phyloP scores from a whole-genome alignment of 805 yeast genomes.

The Starmerella floris region DNA sequence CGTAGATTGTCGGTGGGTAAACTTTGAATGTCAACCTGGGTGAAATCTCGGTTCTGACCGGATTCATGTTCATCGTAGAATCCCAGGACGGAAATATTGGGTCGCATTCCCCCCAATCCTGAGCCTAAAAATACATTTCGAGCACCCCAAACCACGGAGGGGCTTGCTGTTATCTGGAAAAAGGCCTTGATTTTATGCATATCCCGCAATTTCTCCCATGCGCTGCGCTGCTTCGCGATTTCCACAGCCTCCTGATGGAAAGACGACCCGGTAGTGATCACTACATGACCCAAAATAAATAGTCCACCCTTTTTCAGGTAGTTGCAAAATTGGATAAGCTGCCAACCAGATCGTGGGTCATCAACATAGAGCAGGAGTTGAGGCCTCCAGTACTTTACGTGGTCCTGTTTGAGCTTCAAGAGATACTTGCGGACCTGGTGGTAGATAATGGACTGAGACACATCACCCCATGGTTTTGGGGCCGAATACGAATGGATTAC shows the following conservation, averaged over 20 bases:
- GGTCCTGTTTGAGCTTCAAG: slow-evolving; percentile 70
- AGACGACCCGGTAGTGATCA: slow-evolving; percentile 34
- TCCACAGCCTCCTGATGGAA: slow-evolving; percentile 58
- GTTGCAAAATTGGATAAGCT: slow-evolving; percentile 80
- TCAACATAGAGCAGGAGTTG: slow-evolving; percentile 81
- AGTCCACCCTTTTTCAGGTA: slow-evolving; percentile 91
- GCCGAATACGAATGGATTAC: slow-evolving; percentile 83
- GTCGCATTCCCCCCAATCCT: slow-evolving; percentile 97
- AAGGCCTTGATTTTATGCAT: slow-evolving; percentile 73
- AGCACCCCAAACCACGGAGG: slow-evolving; percentile 86
- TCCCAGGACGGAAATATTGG: slow-evolving; percentile 86
- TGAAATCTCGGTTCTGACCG: slow-evolving; percentile 19
- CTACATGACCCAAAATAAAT: slow-evolving; percentile 84
- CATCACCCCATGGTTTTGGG: slow-evolving; percentile 97
- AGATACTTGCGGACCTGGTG: slow-evolving; percentile 93
- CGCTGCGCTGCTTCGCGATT: slow-evolving; percentile 54
- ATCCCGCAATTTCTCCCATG: slow-evolving; percentile 79
- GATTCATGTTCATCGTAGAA: slow-evolving; percentile 48
- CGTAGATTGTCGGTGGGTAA: slow-evolving; percentile 73
- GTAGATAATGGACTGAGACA: slow-evolving; percentile 84
- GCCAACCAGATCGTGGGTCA: slow-evolving; percentile 87
- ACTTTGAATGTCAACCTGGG: slow-evolving; percentile 28
- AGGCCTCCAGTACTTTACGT: slow-evolving; percentile 97
- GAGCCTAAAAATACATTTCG: slow-evolving; percentile 83
- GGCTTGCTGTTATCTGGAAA: slow-evolving; percentile 82